Evolutionary conservation across 768 basidiomycete genomes (phyloP), one percentile per base, ranked within the genome.

Genomic region (Agaricus blazei): DNA sequence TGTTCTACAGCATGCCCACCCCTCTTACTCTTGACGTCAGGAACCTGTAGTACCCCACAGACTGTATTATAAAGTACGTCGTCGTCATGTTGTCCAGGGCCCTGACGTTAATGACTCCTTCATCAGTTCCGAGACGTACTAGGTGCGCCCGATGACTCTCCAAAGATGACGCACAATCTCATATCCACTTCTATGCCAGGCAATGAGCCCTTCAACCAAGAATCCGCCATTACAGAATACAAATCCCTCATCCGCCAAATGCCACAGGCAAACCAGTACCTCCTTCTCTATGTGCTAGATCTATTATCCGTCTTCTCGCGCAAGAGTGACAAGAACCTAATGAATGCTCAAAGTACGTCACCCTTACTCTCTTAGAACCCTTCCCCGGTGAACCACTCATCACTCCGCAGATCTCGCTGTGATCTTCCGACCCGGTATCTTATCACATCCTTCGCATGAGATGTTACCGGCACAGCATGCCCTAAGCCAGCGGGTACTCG

Each of bases 201-300:
- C 56, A 87, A 83, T 67, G 75, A 79, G 62, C 83, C 84, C 7
- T 81, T 75, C 64, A 84, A 85, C 62, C 82, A 84, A 62, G 86
- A 85, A 40, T 81, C 85, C 65, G 80, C 87, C 26, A 88, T 94
- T 56, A 69, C 81, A 41, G 84, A 83, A 3, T 98, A 93, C 78
- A 93, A 90, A 64, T 75, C 78, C 31, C 77, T 99, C 54, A 96
- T 99, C 58, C 80, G 84, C 31, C 77, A 80, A 49, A 83, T 99
- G 79, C 91, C 96, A 1, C 84, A 84, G 29, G 80, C 88, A 23
- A 96, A 98, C 60, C 93, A 97, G 65, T 95, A 95, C 67, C 87
- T 98, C n/a, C 80, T 98, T 24, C 84, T 98, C 53, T 98, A 98
- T 68, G 94, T 98, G 48, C 82, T 99, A 56, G 96, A 99, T 68